Percentiles rank a stretch among this genome's conserved stretches.
phyloP scores from a whole-genome alignment of 148 eudicot genomes.

The Fagopyrum tataricum region DNA sequence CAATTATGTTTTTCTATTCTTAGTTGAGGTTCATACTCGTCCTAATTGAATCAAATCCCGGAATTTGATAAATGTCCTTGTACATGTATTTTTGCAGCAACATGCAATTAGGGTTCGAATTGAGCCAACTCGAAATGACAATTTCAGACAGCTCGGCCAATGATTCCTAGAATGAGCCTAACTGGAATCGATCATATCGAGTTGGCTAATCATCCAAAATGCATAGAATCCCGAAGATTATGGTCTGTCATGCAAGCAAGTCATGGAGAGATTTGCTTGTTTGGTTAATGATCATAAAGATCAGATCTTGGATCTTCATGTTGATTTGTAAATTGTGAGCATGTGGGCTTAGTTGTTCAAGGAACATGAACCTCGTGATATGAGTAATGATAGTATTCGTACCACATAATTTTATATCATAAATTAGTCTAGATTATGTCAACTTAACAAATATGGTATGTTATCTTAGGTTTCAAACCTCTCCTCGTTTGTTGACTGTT shows the following conservation, averaged over 20 bases:
- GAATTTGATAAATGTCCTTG: too few relatives aligned
- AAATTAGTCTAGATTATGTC: background rate
- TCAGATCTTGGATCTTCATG: slow-evolving; percentile 9
- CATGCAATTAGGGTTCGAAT: background rate
- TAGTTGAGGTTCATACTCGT: background rate
- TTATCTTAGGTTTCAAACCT: background rate
- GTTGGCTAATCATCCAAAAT: background rate
- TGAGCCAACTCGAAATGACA: background rate
- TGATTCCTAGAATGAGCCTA: background rate
- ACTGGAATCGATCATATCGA: background rate
- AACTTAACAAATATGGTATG: background rate
- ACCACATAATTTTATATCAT: background rate
- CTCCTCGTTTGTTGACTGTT: background rate
- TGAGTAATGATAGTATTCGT: background rate
- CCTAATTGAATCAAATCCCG: too few relatives aligned
- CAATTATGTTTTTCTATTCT: background rate
- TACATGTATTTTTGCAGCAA: too few relatives aligned
- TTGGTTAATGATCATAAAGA: background rate
- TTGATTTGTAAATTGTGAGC: background rate
- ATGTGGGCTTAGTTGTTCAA: slow-evolving; percentile 13
- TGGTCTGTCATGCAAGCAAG: background rate
- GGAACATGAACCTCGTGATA: background rate
- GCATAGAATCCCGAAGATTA: background rate
- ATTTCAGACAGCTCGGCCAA: background rate
- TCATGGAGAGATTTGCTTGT: background rate